Evolutionary conservation across 2,329 filamentous ascomycete genomes (phyloP), one percentile per base, ranked within the genome.

Genomic region (Colletotrichum liriopes): DNA sequence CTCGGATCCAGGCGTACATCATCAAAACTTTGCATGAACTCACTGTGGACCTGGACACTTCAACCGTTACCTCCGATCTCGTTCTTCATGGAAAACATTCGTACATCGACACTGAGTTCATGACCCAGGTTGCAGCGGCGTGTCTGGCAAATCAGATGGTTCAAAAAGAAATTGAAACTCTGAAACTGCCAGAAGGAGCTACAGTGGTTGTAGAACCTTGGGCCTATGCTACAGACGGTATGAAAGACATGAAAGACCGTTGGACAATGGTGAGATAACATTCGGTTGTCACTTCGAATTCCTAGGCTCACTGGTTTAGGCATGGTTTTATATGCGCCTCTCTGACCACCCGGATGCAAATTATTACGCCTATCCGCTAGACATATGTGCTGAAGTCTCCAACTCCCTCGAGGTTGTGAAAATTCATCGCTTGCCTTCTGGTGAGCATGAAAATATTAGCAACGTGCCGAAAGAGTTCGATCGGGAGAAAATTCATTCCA

Each of bases 361-460:
- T 75, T 86, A 87, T 77, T 90, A 90, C 74, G 88, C 88, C 5
- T 89, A 89, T 66, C 88, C 89, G 0, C 81, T 90, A 11, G 85
- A 89, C 65, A 81, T 90, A 29, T 85, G 83, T 56, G 85, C 86
- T 9, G 87, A 89, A 75, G 83, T 87, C 59, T 86, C 86, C 9
- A 83, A 87, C 72, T 78, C 85, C 2, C 79, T 89, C 3, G 75
- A 85, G 37, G 85, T 89, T 4, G 85, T 84, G 69, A 85, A 86
- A 67, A 82, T 89, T 62, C 85, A 86, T 73, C 83, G 83, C 45
- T 82, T 89, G 11, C 85, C 86, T 20, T 80, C 84, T 0, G 80
- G 82, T 1, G 76, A 80, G 1, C 75, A 82, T 12, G 81, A 84
- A 56, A 23, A 54, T 0, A 78, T 81, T 20, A 82, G 85, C 58